phyloP scores from a whole-genome alignment of 1,139 yeast species.

The Yamadazyma mexicana region DNA sequence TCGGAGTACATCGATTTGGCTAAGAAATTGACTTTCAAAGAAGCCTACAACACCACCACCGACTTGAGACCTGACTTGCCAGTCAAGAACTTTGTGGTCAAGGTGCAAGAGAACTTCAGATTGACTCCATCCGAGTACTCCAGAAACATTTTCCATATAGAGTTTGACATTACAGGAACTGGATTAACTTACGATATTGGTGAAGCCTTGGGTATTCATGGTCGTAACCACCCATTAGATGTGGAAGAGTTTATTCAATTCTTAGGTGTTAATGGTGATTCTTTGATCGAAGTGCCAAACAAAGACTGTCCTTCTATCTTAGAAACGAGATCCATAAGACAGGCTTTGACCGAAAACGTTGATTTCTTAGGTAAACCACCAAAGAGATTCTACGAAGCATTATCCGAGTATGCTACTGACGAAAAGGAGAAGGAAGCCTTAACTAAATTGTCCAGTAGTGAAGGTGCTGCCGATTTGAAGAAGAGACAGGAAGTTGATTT shows the following conservation, averaged over 20 bases:
- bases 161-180: slow-evolving; percentile 87
- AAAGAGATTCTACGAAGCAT: slow-evolving; percentile 85
- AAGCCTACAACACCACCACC: slow-evolving; percentile 61
- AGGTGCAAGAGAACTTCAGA: slow-evolving; percentile 88
- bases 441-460: slow-evolving; percentile 66
- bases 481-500: slow-evolving; percentile 83
- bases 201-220: slow-evolving; percentile 95
- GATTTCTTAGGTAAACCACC: slow-evolving; percentile 96
- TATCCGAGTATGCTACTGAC: slow-evolving; percentile 73
- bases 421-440: slow-evolving; percentile 64
- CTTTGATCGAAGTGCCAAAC: slow-evolving; percentile 69
- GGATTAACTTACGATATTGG: slow-evolving; percentile 92
- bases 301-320: slow-evolving; percentile 57
- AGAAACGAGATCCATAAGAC: slow-evolving; percentile 82
- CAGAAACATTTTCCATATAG: slow-evolving; percentile 95
- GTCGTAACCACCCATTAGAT: slow-evolving; percentile 67
- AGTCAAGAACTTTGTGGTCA: slow-evolving; percentile 79
- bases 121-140: slow-evolving; percentile 91
- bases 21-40: slow-evolving; percentile 74
- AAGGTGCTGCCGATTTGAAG: slow-evolving; percentile 86
- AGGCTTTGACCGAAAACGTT: slow-evolving; percentile 72
- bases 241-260: slow-evolving; percentile 69
- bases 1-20: slow-evolving; percentile 57
- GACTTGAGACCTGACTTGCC: slow-evolving; percentile 89
- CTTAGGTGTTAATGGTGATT: slow-evolving; percentile 72